Base-by-base conservation (phyloP, 768 basidiomycete species). In the Sutorius australiensis region DNA sequence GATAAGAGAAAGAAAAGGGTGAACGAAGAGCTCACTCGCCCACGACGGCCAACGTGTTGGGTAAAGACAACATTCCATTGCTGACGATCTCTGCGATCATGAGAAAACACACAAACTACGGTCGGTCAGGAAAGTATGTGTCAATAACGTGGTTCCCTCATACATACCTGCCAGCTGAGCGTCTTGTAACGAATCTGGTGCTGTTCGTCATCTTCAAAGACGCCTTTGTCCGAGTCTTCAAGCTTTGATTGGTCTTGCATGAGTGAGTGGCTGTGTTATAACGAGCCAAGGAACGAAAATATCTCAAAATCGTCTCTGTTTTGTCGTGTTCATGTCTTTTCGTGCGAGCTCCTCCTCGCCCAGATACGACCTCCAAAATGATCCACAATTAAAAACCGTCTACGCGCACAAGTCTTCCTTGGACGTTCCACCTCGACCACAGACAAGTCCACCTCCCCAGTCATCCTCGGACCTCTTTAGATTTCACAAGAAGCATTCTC, bases 321-420 rank as follows among this genome's bases (percentile, higher is more conserved):
- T 17, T 9, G 36, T 37, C 36, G 36, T 37, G n/a, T 37, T 37
- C 36, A 37, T 37, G 36, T 37, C n/a, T 17, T 16, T 46, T 32
- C 24, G 24, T 24, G 24, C 24, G 60, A 75, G 37, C 32, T 84
- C 84, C 27, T 70, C 82, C 32, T 84, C 85, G 21, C 70, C 82
- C 44, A 72, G 76, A 54, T 75, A 75, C 54, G 79, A 79, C 67
- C 77, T 75, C 63, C 74, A 74, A 64, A 65, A 65, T 53, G 17
- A 19, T 13, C 3, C 52, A 43, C 54, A 51, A 48, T 33, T 58
- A 52, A 60, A 52, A 16, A 57, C 55, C 8, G 33, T 57, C 19
- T 52, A 57, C 11, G 32, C 54, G 27, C 72, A 58, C 58, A 64
- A 63, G 53, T 68, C 71, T 56, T 81, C 75, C 65, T 78, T 79